Evolutionary conservation across 257 asterid species (phyloP).

Genomic region (Ilex aquifolium): DNA sequence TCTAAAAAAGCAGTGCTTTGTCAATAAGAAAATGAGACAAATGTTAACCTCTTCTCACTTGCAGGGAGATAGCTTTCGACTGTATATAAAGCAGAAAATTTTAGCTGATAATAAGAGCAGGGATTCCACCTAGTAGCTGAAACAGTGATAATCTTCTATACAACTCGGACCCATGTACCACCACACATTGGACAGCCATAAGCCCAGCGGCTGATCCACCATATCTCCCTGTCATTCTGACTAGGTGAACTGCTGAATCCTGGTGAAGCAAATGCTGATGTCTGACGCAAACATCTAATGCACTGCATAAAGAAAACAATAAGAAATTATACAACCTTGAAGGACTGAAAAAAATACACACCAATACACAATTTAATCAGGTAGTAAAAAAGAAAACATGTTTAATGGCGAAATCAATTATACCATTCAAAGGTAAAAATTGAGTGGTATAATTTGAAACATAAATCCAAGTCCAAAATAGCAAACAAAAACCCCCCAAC

Average conservation of each 20-base stretch:
- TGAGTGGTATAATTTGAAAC: no score
- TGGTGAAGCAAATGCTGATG: constrained; percentile 78
- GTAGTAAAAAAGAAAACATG: no score
- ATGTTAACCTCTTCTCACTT: no score
- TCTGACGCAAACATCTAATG: constrained; percentile 95
- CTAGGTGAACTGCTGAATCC: constrained; percentile 32
- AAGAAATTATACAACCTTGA: not conserved
- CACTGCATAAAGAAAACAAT: constrained; percentile 46
- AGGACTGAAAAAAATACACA: not conserved
- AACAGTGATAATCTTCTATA: constrained; percentile 21
- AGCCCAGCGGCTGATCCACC: constrained; percentile 99
- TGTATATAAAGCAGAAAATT: no score
- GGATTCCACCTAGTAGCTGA: not conserved
- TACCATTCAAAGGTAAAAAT: no score
- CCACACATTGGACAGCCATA: constrained; percentile 98
- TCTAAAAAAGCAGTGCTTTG: no score
- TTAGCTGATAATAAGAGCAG: no score
- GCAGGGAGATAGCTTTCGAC: no score
- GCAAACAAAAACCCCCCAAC: no score
- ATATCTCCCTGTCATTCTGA: constrained; percentile 71
- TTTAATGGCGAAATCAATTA: no score
- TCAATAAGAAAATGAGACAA: no score
- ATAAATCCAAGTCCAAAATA: no score
- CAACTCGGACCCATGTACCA: constrained; percentile 96
- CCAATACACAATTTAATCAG: not conserved